These are phyloP conservation scores for Fusarium camptoceras DNA, from an alignment of 2,329 filamentous ascomycete species.

Conservation along the genomic window DNA sequence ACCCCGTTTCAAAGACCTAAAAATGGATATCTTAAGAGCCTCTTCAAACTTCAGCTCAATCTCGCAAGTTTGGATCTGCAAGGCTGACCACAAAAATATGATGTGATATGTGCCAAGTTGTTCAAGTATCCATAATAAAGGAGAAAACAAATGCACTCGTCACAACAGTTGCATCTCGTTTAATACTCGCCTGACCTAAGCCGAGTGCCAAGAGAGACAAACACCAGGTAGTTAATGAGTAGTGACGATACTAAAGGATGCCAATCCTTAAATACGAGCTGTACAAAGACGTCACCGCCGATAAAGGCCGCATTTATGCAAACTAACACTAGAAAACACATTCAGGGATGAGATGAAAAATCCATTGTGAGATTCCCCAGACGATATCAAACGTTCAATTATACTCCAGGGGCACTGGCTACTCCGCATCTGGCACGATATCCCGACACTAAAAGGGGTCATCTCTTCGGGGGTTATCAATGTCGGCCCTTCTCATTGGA, in stretches of 20 bases:
- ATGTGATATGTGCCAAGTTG: slow-evolving; percentile 6
- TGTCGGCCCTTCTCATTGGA: slow-evolving; percentile 16
- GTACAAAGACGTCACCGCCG: slow-evolving; percentile 4
- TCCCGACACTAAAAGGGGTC: slow-evolving; percentile 1
- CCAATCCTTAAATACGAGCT: slow-evolving; percentile 17
- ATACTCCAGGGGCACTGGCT: slow-evolving; percentile 17
- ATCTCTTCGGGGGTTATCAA: slow-evolving; percentile 4
- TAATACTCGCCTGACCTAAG: slow-evolving; percentile 14
- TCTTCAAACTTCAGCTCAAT: not conserved
- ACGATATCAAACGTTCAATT: slow-evolving; percentile 29
- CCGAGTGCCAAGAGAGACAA: slow-evolving; percentile 10
- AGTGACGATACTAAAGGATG: not conserved
- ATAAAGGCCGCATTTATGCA: slow-evolving; percentile 5
- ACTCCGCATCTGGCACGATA: slow-evolving; percentile 17
- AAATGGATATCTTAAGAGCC: not conserved
- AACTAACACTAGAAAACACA: not conserved
- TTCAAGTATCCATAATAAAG: not conserved
- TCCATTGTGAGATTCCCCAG: slow-evolving; percentile 17
- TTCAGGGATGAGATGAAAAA: not conserved
- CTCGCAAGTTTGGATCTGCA: slow-evolving; percentile 2
- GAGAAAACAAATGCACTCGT: not conserved
- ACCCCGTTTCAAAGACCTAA: not conserved
- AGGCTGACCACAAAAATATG: not conserved
- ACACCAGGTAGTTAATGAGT: not conserved
- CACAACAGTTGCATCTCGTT: not conserved